A percentile compares a stretch with the other conserved stretches of the same genome.
Evolutionary conservation across 2,329 filamentous ascomycete genomes (phyloP).

Genomic region (Rutstroemia sp.): DNA sequence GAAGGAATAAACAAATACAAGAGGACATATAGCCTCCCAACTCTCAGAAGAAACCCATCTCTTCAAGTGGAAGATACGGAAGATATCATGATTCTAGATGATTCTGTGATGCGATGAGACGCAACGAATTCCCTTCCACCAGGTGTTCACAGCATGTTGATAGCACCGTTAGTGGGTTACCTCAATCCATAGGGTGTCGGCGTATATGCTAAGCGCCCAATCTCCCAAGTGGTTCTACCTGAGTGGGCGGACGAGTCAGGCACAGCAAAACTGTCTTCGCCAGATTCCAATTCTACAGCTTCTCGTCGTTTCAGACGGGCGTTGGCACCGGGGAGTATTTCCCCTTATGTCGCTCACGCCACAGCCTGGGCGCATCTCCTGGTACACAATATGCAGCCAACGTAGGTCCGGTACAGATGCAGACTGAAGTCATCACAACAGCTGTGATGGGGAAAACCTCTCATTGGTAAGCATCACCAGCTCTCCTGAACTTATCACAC

Average conservation of each 20-base stretch:
- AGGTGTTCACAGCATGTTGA: neutral
- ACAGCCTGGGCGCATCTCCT: neutral
- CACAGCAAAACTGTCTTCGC: too few relatives aligned
- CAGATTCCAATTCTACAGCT: neutral
- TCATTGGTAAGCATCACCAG: neutral
- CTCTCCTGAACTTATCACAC: neutral
- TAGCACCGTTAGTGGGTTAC: neutral
- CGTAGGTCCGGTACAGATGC: neutral
- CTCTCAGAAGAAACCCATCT: too few relatives aligned
- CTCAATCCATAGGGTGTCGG: slow-evolving; percentile 3
- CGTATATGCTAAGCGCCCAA: slow-evolving; percentile 3
- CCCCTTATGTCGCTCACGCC: neutral
- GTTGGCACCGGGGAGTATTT: neutral
- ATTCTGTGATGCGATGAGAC: neutral
- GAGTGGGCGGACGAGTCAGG: neutral
- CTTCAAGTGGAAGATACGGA: too few relatives aligned
- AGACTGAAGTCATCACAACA: neutral
- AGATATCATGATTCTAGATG: neutral
- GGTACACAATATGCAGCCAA: neutral
- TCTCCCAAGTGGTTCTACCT: neutral
- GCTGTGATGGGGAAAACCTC: neutral
- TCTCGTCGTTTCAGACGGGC: neutral
- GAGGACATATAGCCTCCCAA: too few relatives aligned
- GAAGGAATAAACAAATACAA: too few relatives aligned
- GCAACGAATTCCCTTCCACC: neutral